Conservation (phyloP, 371 early-diverging fungal species). For the Mucor sp. region DNA sequence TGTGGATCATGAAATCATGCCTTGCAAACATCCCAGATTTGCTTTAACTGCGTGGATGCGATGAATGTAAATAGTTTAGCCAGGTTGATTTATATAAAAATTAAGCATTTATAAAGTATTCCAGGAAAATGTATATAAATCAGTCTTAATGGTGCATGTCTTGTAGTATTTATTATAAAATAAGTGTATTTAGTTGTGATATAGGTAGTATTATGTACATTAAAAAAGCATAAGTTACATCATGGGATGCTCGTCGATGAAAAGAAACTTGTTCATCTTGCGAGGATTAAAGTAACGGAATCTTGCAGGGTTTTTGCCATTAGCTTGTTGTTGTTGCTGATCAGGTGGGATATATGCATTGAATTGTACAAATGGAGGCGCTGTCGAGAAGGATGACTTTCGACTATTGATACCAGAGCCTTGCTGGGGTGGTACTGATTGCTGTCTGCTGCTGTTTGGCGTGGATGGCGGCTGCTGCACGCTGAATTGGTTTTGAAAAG, state of each 20-base stretch:
- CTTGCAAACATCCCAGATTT: conserved; percentile 50
- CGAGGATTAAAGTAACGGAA: conserved; percentile 57
- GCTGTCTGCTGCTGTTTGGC: not conserved
- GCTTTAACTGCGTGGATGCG: conserved; percentile 63
- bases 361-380: conserved; percentile 27
- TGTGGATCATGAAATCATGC: conserved; percentile 63
- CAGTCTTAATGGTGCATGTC: no score
- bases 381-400: conserved; percentile 19
- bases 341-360: conserved; percentile 16
- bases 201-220: not conserved
- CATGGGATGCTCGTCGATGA: conserved; percentile 55
- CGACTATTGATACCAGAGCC: not conserved
- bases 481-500: conserved; percentile 29
- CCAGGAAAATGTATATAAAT: no score
- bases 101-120: no score
- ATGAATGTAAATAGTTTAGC: no score
- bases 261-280: conserved; percentile 56
- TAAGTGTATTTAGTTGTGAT: not conserved
- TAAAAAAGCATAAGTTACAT: conserved; percentile 5
- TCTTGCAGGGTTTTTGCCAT: conserved; percentile 37
- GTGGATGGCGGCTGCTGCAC: conserved; percentile 3
- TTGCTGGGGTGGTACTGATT: conserved; percentile 7
- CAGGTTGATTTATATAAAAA: no score
- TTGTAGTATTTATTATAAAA: no score
- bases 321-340: not conserved